Base-by-base conservation (phyloP, 192 early-diverging fungal species). In the Coemansia sp. region DNA sequence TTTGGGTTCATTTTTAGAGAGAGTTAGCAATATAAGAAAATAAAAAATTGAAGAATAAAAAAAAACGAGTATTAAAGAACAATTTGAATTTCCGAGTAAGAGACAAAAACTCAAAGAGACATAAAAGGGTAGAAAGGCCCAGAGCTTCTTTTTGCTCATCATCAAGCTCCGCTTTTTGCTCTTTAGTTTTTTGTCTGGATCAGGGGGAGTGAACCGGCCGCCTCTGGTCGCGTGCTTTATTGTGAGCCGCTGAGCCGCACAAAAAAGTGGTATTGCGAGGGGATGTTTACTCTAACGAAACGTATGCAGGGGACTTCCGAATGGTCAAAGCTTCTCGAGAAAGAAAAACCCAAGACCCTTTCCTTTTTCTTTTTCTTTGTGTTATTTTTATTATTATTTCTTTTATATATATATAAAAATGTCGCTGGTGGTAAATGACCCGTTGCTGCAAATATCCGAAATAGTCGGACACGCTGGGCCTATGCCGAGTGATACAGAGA, bases 1-100 rank as follows among this genome's bases (percentile, higher is more conserved):
- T 32, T 65, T 22, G 74, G 64, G 59, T 59, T 34, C 74, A 76
- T 76, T 64, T 29, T 9, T 39, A 12, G 38, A 15, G 40, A 41
- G 40, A 12, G 40, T 41, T 41, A 15, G n/a, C 29, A 58, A 45
- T 58, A 67, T 56, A 30, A 6, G 27, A 27, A 27, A 27, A 27
- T 27, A 3, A 34, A 64, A 41, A 37, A 2, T 37, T 37, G 35
- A 37, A 37, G 0, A 34, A 34, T 7, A 29, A 8, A 11, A 34
- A 41, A 71, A 20, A 56, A 63, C 5, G 38, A 68, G 24, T 37
- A 18, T 49, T 16, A 64, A 13, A 20, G 15, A 12, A 34, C 4
- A 50, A 64, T n/a, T 56, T 34, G 30, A 34, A 30, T 55, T 55
- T 50, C 7, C 16, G 11, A 27, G 34, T 65, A 32, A 59, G 30